phyloP scores from a whole-genome alignment of 2,329 filamentous ascomycete genomes.

The Cladosporium sp. region DNA sequence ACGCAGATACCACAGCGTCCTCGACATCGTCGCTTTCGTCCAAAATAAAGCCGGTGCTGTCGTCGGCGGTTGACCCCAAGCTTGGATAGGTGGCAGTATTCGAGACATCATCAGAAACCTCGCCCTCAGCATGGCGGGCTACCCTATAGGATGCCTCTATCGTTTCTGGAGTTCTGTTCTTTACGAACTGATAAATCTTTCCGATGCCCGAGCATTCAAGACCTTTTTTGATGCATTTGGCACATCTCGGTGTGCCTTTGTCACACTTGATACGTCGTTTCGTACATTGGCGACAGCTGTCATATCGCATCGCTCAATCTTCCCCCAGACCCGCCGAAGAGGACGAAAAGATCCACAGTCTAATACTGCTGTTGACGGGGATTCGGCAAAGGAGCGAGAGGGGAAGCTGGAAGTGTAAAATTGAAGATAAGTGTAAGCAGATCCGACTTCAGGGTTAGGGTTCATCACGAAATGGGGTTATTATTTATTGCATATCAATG shows the following conservation, averaged over 20 bases:
- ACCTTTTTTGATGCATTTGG: constrained; percentile 42
- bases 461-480: neutral
- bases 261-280: constrained; percentile 44
- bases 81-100: too few relatives aligned
- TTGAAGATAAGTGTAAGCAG: neutral
- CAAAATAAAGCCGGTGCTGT: neutral
- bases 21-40: neutral
- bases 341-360: neutral
- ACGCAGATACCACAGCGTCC: neutral
- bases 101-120: neutral
- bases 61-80: neutral
- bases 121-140: neutral
- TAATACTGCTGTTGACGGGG: neutral
- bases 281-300: constrained; percentile 42
- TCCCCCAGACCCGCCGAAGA: neutral
- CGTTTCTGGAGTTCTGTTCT: constrained; percentile 20
- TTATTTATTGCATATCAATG: neutral
- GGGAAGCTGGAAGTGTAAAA: neutral
- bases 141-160: neutral
- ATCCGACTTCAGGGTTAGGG: neutral
- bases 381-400: neutral
- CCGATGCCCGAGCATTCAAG: constrained; percentile 43
- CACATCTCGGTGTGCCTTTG: constrained; percentile 41
- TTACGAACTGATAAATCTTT: constrained; percentile 41
- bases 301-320: constrained; percentile 20